A percentile compares a stretch with the other conserved stretches of the same genome.
Conservation (phyloP, 257 asterid genomes). For the Scutellaria minor region DNA sequence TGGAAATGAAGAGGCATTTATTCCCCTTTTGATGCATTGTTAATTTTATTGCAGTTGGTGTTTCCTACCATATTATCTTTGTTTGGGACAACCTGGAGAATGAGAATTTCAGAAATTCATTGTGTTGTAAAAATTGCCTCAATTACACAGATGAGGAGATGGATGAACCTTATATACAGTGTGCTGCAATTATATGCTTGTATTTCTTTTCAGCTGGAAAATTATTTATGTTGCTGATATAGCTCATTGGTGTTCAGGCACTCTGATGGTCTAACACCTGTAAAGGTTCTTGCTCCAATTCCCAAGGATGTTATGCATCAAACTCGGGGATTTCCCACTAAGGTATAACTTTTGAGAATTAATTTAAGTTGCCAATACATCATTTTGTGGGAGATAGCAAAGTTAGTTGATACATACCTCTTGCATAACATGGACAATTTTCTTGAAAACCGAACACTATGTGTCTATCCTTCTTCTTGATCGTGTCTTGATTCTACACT, state of each 20-base stretch:
- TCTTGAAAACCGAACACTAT: constrained; percentile 1
- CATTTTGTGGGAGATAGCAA: constrained; percentile 8
- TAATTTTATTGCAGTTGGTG: background rate
- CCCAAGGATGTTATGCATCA: constrained; percentile 89
- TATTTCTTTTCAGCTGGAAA: constrained; percentile 7
- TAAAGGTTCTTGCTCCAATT: constrained; percentile 84
- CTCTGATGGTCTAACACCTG: constrained; percentile 81
- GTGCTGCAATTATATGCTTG: background rate
- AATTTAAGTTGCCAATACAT: background rate
- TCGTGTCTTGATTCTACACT: background rate
- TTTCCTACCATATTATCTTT: background rate
- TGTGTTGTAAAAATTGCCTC: background rate
- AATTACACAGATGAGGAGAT: background rate
- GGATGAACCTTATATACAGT: too few species aligned
- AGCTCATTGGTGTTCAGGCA: constrained; percentile 58
- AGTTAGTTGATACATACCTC: background rate
- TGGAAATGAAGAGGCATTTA: background rate
- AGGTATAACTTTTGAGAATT: constrained; percentile 51
- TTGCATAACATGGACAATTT: background rate
- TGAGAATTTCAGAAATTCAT: background rate
- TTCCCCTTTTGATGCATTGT: background rate
- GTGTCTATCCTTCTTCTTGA: background rate
- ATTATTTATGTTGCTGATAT: constrained; percentile 19
- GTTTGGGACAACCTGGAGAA: too few species aligned
- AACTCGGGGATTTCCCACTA: constrained; percentile 89